Evolutionary conservation across 129 eudicot species (phyloP).

Genomic region (Flaveria robusta): DNA sequence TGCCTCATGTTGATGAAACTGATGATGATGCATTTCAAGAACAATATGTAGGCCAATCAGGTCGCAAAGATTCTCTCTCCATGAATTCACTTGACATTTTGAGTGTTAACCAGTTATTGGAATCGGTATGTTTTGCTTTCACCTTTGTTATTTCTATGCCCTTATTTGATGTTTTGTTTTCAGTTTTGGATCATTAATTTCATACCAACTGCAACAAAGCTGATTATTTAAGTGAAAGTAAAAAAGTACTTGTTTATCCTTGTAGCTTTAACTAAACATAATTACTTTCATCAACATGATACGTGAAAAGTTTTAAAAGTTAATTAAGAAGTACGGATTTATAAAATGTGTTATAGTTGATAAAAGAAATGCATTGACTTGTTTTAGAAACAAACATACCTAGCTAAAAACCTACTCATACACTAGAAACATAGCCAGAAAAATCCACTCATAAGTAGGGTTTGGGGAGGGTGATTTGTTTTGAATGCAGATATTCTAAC

Average conservation of each 20-base stretch:
- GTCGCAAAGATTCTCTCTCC: constrained; percentile 51
- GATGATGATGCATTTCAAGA: constrained; percentile 62
- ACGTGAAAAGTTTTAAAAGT: background rate
- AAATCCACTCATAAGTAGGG: too few relatives aligned
- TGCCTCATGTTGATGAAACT: constrained; percentile 36
- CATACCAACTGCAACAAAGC: background rate
- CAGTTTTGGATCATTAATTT: background rate
- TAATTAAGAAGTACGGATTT: background rate
- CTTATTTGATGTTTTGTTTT: background rate
- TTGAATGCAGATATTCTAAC: background rate
- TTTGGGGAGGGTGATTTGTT: background rate
- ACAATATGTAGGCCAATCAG: constrained; percentile 62
- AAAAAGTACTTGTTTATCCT: background rate
- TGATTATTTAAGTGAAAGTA: background rate
- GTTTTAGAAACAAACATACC: too few relatives aligned
- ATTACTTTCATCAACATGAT: background rate
- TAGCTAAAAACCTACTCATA: too few relatives aligned
- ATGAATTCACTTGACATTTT: constrained; percentile 55
- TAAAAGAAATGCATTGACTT: background rate
- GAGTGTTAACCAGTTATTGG: constrained; percentile 73
- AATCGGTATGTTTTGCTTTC: constrained; percentile 51
- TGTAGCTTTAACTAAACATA: background rate
- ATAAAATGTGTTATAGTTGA: background rate
- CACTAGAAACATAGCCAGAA: too few relatives aligned
- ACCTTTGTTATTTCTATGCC: constrained; percentile 7